A percentile compares a stretch with the other conserved stretches of the same genome.
Conservation (phyloP, 2,329 filamentous ascomycete genomes). For the Dactylellina sp. region DNA sequence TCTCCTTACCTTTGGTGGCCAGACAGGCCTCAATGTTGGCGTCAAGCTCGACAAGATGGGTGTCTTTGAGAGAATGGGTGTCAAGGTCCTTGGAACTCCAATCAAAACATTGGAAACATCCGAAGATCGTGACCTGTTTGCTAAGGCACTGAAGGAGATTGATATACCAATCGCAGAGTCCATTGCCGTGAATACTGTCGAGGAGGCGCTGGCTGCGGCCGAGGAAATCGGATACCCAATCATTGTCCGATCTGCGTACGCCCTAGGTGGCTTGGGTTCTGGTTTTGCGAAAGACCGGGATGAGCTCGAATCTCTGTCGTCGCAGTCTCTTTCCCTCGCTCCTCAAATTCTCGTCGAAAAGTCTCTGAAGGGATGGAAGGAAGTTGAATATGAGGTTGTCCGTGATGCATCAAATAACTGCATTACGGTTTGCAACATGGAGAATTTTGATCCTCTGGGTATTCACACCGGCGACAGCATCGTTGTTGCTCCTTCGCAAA, state of each 20-base stretch:
- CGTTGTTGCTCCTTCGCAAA: conserved; percentile 96
- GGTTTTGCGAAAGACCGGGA: conserved; percentile 95
- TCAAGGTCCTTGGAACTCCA: conserved; percentile 94
- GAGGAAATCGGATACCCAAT: conserved; percentile 92
- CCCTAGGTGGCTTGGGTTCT: conserved; percentile 92
- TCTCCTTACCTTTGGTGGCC: conserved; percentile 95
- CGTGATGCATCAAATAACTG: conserved; percentile 98
- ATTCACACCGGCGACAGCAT: conserved; percentile 99
- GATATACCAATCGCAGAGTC: conserved; percentile 97
- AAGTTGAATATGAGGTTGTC: conserved; percentile 98
- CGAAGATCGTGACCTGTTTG: conserved; percentile 95
- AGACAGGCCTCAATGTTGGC: conserved; percentile 95
- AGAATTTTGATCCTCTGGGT: conserved; percentile 97
- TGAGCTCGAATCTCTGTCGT: conserved; percentile 92
- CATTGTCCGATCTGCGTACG: conserved; percentile 96
- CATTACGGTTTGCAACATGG: conserved; percentile 99
- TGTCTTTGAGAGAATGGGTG: conserved; percentile 92
- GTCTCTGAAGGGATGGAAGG: conserved; percentile 99
- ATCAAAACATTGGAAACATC: conserved; percentile 93
- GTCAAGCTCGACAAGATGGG: conserved; percentile 97
- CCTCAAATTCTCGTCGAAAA: conserved; percentile 98
- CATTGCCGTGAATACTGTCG: conserved; percentile 88
- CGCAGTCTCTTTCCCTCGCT: conserved; percentile 89
- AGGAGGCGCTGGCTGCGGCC: conserved; percentile 90
- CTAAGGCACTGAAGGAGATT: conserved; percentile 95